Conservation (phyloP, 768 basidiomycete genomes). For the Agaricus blazei region DNA sequence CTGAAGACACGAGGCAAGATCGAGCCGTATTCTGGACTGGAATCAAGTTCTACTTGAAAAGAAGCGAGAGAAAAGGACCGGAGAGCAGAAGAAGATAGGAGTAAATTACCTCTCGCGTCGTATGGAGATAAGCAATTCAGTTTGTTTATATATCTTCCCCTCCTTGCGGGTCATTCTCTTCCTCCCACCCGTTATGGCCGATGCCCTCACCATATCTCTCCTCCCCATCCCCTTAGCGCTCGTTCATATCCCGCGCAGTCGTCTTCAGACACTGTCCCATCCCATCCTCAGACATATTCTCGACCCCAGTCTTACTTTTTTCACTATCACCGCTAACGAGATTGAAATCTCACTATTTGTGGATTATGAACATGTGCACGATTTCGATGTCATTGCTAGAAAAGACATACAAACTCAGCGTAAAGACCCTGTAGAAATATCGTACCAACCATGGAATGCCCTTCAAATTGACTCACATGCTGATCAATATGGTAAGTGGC, state of each 20-base stretch:
- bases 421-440: conserved; percentile 59
- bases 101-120: background rate
- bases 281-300: conserved; percentile 67
- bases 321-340: conserved; percentile 75
- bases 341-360: conserved; percentile 76
- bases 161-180: background rate
- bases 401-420: conserved; percentile 47
- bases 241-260: conserved; percentile 70
- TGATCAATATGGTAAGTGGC: conserved; percentile 53
- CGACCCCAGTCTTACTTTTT: conserved; percentile 58
- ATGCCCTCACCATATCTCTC: conserved; percentile 53
- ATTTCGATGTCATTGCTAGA: conserved; percentile 58
- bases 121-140: background rate
- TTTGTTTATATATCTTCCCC: background rate
- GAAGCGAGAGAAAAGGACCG: too few relatives aligned
- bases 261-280: conserved; percentile 52
- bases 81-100: too few relatives aligned
- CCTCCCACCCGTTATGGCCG: conserved; percentile 2
- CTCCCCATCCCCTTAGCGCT: conserved; percentile 70
- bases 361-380: conserved; percentile 47
- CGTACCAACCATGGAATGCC: conserved; percentile 72
- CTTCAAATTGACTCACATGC: conserved; percentile 80
- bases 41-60: too few relatives aligned
- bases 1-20: too few relatives aligned
- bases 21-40: too few relatives aligned